Evolutionary conservation across 257 asterid genomes (phyloP), one percentile per base, ranked within the genome.

Genomic region (Phtheirospermum japonicum): DNA sequence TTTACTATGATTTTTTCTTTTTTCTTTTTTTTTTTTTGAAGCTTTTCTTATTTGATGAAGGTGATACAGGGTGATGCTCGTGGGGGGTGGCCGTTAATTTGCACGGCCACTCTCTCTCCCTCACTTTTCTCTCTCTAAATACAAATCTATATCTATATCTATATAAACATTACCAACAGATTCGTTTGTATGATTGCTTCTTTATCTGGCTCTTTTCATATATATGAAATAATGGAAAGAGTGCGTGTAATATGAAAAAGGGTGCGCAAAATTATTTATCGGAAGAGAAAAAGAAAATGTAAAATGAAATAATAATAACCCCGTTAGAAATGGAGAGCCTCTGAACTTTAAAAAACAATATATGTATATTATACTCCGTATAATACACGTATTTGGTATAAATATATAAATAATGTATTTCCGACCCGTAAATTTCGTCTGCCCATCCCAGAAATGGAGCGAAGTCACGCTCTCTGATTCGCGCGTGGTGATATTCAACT

Each of bases 261-360:
- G 62, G 4, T 12, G 34, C 48, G 36, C 8, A n/a, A 49, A 16
- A 58, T 52, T 50, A 50, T 45, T 45, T 50, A 65, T 13, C 50
- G 31, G 50, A 36, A 20, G 34, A 36, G 59, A 20, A 32, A 31
- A 23, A 58, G 34, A 2, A 0, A 33, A 20, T 46, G 5, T 20
- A 37, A 13, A 60, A 54, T 65, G 1, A 57, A 68, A 36, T 39
- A 30, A 31, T 33, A 60, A 37, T 42, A 57, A 53, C 30, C 72
- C 91, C 96, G 87, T 59, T 70, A 62, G 78, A 75, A 67, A 80
- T 72, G 96, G 96, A 69, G 77, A 76, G 71, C 94, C 96, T 45
- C 72, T 68, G 79, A 75, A 77, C 59, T 48, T 4, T 30, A 57
- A 59, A 68, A 4, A 20, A 43, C 28, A 3, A 23, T 23, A 23